Evolutionary conservation across 129 eudicot species (phyloP).

Genomic region (Chrysanthemum makinoi): DNA sequence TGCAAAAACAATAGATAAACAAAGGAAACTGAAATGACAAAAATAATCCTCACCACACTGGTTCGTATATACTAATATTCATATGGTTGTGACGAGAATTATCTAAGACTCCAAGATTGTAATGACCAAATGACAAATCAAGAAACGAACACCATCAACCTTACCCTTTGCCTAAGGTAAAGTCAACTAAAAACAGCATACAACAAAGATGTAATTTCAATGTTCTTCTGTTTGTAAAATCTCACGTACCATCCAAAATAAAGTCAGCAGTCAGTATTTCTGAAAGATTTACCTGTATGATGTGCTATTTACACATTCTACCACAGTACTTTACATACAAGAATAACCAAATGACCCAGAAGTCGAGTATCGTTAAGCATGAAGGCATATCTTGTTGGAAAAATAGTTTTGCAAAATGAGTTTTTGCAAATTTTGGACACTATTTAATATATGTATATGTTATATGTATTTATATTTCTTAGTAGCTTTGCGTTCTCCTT

Average conservation of each 20-base stretch:
- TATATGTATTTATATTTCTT: too few relatives aligned
- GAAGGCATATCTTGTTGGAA: background rate
- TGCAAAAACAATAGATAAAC: too few relatives aligned
- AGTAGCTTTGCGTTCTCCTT: too few relatives aligned
- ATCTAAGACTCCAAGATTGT: too few relatives aligned
- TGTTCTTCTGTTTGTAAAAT: conserved; percentile 1
- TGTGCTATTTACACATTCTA: background rate
- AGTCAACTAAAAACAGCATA: conserved; percentile 17
- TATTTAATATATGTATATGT: too few relatives aligned
- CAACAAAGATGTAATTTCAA: conserved; percentile 10
- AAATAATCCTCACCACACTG: too few relatives aligned
- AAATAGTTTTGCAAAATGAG: too few relatives aligned
- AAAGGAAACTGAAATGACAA: too few relatives aligned
- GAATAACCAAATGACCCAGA: conserved; percentile 7
- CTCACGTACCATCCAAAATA: conserved; percentile 5
- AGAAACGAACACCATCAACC: background rate
- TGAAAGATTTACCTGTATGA: conserved; percentile 5
- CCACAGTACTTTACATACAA: conserved; percentile 2
- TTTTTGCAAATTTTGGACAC: too few relatives aligned
- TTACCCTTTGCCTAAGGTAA: background rate
- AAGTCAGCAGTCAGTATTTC: background rate
- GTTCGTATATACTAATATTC: too few relatives aligned
- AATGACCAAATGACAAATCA: conserved; percentile 9
- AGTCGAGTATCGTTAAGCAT: background rate
- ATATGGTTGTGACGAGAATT: too few relatives aligned